Evolutionary conservation across 73 alveolate genomes (phyloP).

Genomic region (Tetrahymena malaccensis): DNA sequence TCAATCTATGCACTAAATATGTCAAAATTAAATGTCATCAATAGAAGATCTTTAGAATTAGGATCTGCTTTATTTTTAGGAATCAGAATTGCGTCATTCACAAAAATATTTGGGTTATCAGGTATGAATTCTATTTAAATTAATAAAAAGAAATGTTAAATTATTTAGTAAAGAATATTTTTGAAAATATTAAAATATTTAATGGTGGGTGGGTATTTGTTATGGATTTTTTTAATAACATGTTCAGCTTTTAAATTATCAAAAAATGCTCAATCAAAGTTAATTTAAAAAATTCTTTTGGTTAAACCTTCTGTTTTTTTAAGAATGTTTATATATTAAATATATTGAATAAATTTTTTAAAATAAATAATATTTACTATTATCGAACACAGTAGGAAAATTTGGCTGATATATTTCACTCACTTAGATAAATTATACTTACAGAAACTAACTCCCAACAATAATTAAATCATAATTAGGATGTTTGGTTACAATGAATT

Average conservation of each 20-base stretch:
- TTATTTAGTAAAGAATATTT: no score
- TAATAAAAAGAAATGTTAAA: no score
- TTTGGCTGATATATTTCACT: background rate
- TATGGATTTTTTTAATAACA: no score
- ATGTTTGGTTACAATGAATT: background rate
- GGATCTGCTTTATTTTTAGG: background rate
- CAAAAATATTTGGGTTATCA: background rate
- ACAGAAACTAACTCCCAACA: background rate
- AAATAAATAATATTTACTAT: background rate
- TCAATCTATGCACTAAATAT: background rate
- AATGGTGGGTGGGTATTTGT: no score
- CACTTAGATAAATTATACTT: no score
- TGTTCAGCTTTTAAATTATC: no score
- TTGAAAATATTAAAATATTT: no score
- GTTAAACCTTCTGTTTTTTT: no score
- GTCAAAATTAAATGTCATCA: background rate
- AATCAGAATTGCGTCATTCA: background rate
- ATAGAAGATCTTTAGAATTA: background rate
- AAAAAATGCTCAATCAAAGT: no score
- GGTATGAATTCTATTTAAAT: background rate
- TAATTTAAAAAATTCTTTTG: no score
- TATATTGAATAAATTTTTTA: no score
- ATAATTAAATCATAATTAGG: background rate
- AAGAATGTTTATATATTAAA: no score
- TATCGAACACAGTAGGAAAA: background rate